Conservation (phyloP, 192 early-diverging fungal genomes). For the Rhizophagus prolifer region DNA sequence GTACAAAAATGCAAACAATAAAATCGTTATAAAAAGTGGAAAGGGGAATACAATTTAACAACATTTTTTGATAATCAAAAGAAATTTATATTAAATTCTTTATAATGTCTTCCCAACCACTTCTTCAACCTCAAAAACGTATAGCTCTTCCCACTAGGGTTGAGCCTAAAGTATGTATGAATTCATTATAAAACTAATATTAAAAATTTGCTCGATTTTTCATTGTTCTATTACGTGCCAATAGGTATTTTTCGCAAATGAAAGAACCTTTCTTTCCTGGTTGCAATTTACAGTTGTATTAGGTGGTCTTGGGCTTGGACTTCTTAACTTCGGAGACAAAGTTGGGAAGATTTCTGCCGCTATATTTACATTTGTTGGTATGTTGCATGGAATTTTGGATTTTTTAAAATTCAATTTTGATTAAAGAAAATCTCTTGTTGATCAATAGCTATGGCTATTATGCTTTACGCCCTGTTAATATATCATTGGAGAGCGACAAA, state of each 20-base stretch:
- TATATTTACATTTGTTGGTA: constrained; percentile 54
- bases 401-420: neutral
- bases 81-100: neutral
- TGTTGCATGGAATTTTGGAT: neutral
- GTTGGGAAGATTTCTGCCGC: constrained; percentile 58
- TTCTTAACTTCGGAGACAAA: constrained; percentile 81
- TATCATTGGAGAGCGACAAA: constrained; percentile 76
- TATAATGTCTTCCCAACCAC: constrained; percentile 23
- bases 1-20: neutral
- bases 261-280: constrained; percentile 91
- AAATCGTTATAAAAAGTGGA: neutral
- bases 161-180: constrained; percentile 69
- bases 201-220: neutral
- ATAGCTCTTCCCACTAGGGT: constrained; percentile 74
- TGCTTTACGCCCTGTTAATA: constrained; percentile 74
- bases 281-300: constrained; percentile 79
- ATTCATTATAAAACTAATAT: too few species aligned
- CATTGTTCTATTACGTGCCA: neutral
- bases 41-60: neutral
- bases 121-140: constrained; percentile 57
- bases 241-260: constrained; percentile 87
- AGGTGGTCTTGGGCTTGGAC: constrained; percentile 72
- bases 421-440: neutral
- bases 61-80: neutral
- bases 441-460: constrained; percentile 59